Evolutionary conservation across 2,329 filamentous ascomycete species (phyloP).

Genomic region (Teratosphaeria destructans): DNA sequence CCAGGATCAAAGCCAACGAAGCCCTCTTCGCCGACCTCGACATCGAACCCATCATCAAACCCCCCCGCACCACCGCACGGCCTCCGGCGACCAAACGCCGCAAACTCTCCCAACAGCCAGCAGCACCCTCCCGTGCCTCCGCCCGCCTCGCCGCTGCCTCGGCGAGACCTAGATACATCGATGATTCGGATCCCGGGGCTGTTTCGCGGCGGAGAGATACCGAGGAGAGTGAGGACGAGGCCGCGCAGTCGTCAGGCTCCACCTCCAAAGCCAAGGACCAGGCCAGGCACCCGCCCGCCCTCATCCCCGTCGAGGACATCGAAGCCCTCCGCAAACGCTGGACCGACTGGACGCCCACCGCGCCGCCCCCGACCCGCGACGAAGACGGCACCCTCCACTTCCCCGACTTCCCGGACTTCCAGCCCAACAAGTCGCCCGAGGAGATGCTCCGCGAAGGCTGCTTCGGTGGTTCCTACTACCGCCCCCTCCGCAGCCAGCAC

Average conservation of each 20-base stretch:
- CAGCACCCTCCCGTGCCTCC: conserved; percentile 34
- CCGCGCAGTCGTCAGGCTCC: too few species aligned
- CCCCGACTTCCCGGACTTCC: conserved; percentile 33
- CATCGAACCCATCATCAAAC: conserved; percentile 24
- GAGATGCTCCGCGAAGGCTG: conserved; percentile 43
- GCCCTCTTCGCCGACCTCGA: conserved; percentile 39
- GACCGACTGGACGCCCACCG: conserved; percentile 35
- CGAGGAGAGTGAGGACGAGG: too few species aligned
- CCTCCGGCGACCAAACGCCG: conserved; percentile 30
- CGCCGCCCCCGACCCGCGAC: conserved; percentile 32
- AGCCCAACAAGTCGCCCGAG: conserved; percentile 44
- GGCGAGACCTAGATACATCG: conserved; percentile 27
- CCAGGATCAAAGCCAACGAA: conserved; percentile 42
- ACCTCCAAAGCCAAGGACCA: too few species aligned
- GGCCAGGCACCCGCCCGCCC: conserved; percentile 6
- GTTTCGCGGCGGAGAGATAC: too few species aligned
- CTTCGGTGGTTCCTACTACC: conserved; percentile 45
- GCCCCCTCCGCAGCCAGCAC: conserved; percentile 35
- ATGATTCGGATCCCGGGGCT: conserved; percentile 17
- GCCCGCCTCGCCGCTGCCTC: conserved; percentile 37
- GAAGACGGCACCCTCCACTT: conserved; percentile 35
- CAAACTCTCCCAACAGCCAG: conserved; percentile 21
- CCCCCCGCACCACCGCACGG: conserved; percentile 8
- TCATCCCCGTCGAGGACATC: conserved; percentile 21
- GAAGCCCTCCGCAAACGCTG: conserved; percentile 29